These are phyloP conservation scores for Pseudogymnoascus sp. DNA, from an alignment of 2,329 filamentous ascomycete species.

Conservation along the genomic window DNA sequence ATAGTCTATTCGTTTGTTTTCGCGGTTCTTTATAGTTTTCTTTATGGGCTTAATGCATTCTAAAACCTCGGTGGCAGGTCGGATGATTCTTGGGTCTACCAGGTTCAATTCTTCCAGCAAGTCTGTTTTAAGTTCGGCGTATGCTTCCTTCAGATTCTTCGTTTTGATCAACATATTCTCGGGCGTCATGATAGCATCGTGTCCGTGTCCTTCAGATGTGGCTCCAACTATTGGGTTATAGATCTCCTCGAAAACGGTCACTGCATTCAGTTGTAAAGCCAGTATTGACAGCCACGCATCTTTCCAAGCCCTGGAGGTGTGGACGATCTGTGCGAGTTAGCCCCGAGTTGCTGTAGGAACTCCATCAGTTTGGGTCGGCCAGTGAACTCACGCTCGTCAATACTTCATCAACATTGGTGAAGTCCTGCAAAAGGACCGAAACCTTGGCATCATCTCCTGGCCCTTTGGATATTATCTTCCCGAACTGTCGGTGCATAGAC, in stretches of 20 bases:
- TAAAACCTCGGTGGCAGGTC: constrained; percentile 62
- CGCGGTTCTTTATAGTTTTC: constrained; percentile 78
- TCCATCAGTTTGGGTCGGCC: not conserved
- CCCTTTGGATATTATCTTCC: constrained; percentile 59
- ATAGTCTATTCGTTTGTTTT: constrained; percentile 74
- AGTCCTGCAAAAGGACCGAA: constrained; percentile 67
- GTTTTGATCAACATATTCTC: constrained; percentile 57
- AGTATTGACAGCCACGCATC: constrained; percentile 72
- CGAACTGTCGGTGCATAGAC: constrained; percentile 67
- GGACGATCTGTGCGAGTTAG: constrained; percentile 53
- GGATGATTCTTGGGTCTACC: constrained; percentile 64
- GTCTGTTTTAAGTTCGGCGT: constrained; percentile 64
- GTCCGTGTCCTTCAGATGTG: constrained; percentile 47
- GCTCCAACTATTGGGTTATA: constrained; percentile 71
- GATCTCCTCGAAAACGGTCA: constrained; percentile 61
- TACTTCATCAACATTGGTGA: constrained; percentile 70
- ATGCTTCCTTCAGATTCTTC: constrained; percentile 56
- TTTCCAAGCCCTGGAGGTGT: constrained; percentile 68
- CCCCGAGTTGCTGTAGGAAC: constrained; percentile 2
- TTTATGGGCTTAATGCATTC: constrained; percentile 64
- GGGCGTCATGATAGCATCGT: constrained; percentile 54
- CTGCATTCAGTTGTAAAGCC: constrained; percentile 58
- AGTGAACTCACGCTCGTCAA: constrained; percentile 54
- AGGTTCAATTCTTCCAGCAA: constrained; percentile 62
- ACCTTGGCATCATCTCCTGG: constrained; percentile 72